Evolutionary conservation across 306 rosid species (phyloP).

Genomic region (Corylus americana): DNA sequence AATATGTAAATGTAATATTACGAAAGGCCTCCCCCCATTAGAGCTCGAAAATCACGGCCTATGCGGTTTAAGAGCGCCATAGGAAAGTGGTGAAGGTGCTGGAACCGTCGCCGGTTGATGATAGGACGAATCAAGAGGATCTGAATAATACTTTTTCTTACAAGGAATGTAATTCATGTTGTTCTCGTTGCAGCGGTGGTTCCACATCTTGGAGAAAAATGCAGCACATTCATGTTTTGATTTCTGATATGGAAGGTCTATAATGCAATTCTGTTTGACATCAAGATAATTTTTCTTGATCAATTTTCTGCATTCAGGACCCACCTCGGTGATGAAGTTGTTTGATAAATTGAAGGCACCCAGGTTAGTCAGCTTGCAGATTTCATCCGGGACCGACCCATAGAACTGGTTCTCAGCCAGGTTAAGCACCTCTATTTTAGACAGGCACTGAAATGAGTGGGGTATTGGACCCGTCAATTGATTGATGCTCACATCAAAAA

Average conservation of each 20-base stretch:
- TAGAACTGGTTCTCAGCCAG: constrained; percentile 48
- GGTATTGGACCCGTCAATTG: constrained; percentile 67
- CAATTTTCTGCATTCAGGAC: constrained; percentile 52
- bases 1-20: too few relatives aligned
- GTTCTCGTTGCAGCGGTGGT: constrained; percentile 21
- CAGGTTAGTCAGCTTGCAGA: constrained; percentile 51
- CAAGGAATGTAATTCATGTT: constrained; percentile 51
- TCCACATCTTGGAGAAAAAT: constrained; percentile 27
- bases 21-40: not conserved
- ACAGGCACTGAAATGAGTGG: constrained; percentile 59
- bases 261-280: constrained; percentile 55
- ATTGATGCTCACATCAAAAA: constrained; percentile 66
- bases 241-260: constrained; percentile 45
- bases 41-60: not conserved
- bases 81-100: not conserved
- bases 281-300: constrained; percentile 40
- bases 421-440: constrained; percentile 36
- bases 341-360: constrained; percentile 33
- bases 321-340: constrained; percentile 63
- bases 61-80: not conserved
- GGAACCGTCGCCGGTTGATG: not conserved
- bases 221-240: constrained; percentile 26
- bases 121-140: not conserved
- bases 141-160: not conserved
- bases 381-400: constrained; percentile 58